These are phyloP conservation scores for Colletotrichum agaves DNA, from an alignment of 2,329 filamentous ascomycete genomes.

Conservation along the genomic window DNA sequence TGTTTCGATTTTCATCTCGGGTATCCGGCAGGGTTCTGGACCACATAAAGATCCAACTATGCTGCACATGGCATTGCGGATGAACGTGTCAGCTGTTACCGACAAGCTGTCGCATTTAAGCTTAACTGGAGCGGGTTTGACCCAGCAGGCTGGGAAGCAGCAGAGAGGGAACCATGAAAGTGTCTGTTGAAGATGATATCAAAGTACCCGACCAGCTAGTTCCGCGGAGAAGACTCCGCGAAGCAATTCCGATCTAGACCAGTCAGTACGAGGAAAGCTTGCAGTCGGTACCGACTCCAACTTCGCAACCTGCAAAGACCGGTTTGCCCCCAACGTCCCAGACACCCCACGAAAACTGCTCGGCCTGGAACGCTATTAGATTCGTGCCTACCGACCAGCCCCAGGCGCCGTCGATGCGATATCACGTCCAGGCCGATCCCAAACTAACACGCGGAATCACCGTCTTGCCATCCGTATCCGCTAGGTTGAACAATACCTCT, in stretches of 20 bases:
- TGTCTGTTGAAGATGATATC: neutral
- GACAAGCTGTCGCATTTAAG: slow-evolving; percentile 27
- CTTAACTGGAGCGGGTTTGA: slow-evolving; percentile 22
- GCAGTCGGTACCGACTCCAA: slow-evolving; percentile 12
- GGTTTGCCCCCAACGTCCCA: slow-evolving; percentile 9
- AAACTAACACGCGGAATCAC: neutral
- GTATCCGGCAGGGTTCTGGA: slow-evolving; percentile 32
- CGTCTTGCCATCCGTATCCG: neutral
- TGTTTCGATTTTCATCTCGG: slow-evolving; percentile 28
- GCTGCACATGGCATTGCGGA: slow-evolving; percentile 21
- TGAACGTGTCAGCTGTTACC: slow-evolving; percentile 9
- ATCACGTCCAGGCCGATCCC: neutral
- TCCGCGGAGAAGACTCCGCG: slow-evolving; percentile 16
- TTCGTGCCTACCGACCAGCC: slow-evolving; percentile 14
- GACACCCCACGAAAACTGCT: neutral
- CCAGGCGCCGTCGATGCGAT: slow-evolving; percentile 3
- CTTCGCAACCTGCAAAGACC: neutral
- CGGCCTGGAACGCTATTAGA: slow-evolving; percentile 21
- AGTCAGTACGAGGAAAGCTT: neutral
- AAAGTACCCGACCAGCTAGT: neutral
- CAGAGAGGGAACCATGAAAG: neutral
- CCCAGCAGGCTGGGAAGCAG: neutral
- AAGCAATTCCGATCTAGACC: neutral
- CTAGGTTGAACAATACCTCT: too few relatives aligned
- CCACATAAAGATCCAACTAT: slow-evolving; percentile 14